These are phyloP conservation scores for Phytophthora megakarya DNA, from an alignment of 352 stramenopile species.

Conservation along the genomic window DNA sequence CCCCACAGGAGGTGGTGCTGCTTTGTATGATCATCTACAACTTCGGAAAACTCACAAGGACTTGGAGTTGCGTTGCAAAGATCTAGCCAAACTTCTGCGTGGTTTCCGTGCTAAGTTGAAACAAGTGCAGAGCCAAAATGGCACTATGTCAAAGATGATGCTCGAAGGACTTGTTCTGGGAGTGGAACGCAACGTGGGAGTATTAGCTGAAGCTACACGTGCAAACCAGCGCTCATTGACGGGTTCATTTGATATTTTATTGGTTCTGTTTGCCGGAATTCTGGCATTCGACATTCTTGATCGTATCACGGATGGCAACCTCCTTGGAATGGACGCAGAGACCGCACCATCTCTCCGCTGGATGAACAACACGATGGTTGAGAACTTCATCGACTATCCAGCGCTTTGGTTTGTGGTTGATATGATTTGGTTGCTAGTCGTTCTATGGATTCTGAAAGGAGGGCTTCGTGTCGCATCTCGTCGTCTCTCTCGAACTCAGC, in stretches of 20 bases:
- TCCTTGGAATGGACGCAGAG: conserved; percentile 72
- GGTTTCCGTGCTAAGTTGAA: conserved; percentile 92
- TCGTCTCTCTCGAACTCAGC: conserved; percentile 45
- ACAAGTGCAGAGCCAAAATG: conserved; percentile 81
- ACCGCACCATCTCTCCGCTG: conserved; percentile 51
- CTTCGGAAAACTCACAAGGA: conserved; percentile 82
- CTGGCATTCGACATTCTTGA: conserved; percentile 96
- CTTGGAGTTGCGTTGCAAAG: conserved; percentile 91
- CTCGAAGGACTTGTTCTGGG: conserved; percentile 64
- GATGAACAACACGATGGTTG: conserved; percentile 52
- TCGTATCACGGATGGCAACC: conserved; percentile 92
- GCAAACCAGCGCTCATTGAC: conserved; percentile 71
- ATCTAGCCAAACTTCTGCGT: conserved; percentile 93
- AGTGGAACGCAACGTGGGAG: conserved; percentile 66
- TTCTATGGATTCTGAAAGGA: conserved; percentile 38
- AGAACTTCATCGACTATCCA: conserved; percentile 45
- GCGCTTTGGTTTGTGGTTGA: conserved; percentile 61
- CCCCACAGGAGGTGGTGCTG: conserved; percentile 63
- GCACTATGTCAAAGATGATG: conserved; percentile 76
- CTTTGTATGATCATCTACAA: conserved; percentile 94
- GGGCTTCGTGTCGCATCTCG: conserved; percentile 47
- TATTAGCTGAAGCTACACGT: conserved; percentile 60
- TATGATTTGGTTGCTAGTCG: conserved; percentile 50
- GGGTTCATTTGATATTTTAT: conserved; percentile 85
- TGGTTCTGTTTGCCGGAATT: conserved; percentile 92